Base-by-base conservation (phyloP, 1,284 basidiomycete species). In the Leccinum proximum region DNA sequence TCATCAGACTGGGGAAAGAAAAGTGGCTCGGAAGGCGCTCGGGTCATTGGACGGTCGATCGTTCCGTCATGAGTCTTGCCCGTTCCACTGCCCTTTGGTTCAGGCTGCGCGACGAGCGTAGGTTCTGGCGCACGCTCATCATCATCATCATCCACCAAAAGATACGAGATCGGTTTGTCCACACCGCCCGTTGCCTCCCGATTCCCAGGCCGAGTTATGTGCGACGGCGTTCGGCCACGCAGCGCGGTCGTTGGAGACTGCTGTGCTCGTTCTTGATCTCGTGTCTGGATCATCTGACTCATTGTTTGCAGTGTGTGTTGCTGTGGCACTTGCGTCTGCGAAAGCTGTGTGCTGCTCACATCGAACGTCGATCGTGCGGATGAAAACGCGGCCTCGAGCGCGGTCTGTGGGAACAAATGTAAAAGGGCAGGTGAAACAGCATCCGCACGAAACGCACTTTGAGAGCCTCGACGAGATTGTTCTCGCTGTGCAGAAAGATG, bases 401-500 rank as follows among this genome's bases (percentile, higher is more conserved):
- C 81, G 2, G 38, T 62, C 74, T 61, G 58, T 50, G 4, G 9
- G 42, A 58, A 38, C 4, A 13, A 26, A 26, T 40, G 37, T 59
- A 18, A 63, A 56, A 59, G 8, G 14, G 2, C 22, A 33, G 16
- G 42, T 38, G 1, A 6, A 38, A 16, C 42, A 26, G 14, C 4
- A 10, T 30, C 7, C 4, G 1, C 4, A 45, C 1, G 50, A n/a
- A 26, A 70, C 79, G 45, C 65, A 94, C 94, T 79, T 91, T 94
- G 45, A 98, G 80, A 0, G 88, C 86, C 26, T 88, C 81, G 2
- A 98, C 82, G 6, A 99, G 78, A 65, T 91, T 91, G 5, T 82
- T 82, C 75, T 99, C 97, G 74, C 90, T 90, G 72, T 98, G 96
- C 10, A 99, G 75, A 63, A 98, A 89, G 45, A 99, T 92, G 0